These are phyloP conservation scores for Scortechinia acanthostroma DNA, from an alignment of 2,329 filamentous ascomycete genomes.

Conservation along the genomic window DNA sequence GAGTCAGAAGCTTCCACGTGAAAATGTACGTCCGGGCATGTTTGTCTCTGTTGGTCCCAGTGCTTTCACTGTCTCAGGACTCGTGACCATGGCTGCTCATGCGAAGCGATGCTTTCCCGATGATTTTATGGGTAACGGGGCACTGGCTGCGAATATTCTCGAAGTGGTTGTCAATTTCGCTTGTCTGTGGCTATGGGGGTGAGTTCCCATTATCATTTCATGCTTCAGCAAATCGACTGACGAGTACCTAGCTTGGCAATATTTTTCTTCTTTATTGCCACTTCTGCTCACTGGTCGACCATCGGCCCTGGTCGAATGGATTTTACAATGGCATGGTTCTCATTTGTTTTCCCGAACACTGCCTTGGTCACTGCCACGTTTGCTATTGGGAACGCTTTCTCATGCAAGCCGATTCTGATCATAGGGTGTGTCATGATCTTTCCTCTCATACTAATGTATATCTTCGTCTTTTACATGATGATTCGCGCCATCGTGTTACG, in stretches of 20 bases:
- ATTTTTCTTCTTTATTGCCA: conserved; percentile 56
- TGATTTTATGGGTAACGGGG: conserved; percentile 49
- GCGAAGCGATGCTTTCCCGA: conserved; percentile 35
- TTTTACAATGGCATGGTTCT: conserved; percentile 59
- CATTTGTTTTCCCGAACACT: conserved; percentile 58
- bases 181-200: conserved; percentile 56
- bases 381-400: conserved; percentile 43
- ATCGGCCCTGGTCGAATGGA: conserved; percentile 38
- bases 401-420: conserved; percentile 36
- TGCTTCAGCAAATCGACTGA: conserved; percentile 6
- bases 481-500: conserved; percentile 44
- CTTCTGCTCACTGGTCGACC: conserved; percentile 44
- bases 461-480: conserved; percentile 50
- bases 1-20: conserved; percentile 56
- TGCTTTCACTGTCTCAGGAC: conserved; percentile 50
- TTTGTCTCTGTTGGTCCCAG: conserved; percentile 55
- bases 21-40: conserved; percentile 53
- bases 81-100: conserved; percentile 47
- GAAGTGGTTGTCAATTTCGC: conserved; percentile 46
- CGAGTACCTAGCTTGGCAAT: conserved; percentile 34
- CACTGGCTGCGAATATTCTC: conserved; percentile 43
- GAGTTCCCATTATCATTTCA: conserved; percentile 7
- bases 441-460: conserved; percentile 40
- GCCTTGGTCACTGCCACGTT: conserved; percentile 51
- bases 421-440: conserved; percentile 47